Evolutionary conservation across 192 early-diverging fungal species (phyloP).

Genomic region (Rhizophagus clarus): DNA sequence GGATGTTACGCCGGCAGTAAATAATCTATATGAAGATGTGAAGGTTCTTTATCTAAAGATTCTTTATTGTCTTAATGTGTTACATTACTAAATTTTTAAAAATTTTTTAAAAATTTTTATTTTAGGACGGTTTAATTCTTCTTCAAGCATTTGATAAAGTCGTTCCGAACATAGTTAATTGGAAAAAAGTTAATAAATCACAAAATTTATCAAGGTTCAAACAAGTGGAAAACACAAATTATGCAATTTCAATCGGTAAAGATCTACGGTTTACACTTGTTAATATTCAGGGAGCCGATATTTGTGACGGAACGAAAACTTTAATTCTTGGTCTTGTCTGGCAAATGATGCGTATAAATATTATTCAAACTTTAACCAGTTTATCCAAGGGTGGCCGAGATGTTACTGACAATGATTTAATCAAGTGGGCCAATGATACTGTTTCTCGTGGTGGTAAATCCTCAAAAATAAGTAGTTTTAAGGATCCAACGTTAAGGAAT

Average conservation of each 20-base stretch:
- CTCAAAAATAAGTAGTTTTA: constrained; percentile 79
- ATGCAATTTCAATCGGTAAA: constrained; percentile 87
- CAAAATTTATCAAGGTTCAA: constrained; percentile 88
- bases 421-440: constrained; percentile 92
- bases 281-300: constrained; percentile 93
- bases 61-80: background rate
- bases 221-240: constrained; percentile 98
- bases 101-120: background rate
- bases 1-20: constrained; percentile 96
- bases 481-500: constrained; percentile 75
- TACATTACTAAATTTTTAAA: background rate
- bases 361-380: constrained; percentile 88
- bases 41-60: constrained; percentile 36
- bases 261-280: constrained; percentile 86
- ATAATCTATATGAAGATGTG: constrained; percentile 97
- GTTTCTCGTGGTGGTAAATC: constrained; percentile 67
- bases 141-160: constrained; percentile 97
- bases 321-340: constrained; percentile 92
- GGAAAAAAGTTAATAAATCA: constrained; percentile 87
- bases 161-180: constrained; percentile 86
- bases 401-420: constrained; percentile 92
- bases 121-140: constrained; percentile 83
- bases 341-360: constrained; percentile 99
- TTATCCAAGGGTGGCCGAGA: constrained; percentile 79
- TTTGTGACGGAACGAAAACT: constrained; percentile 87